Percentiles rank a stretch among this genome's conserved stretches.
phyloP scores from a whole-genome alignment of 2,329 filamentous ascomycete genomes.

The Aspergillus udagawae region DNA sequence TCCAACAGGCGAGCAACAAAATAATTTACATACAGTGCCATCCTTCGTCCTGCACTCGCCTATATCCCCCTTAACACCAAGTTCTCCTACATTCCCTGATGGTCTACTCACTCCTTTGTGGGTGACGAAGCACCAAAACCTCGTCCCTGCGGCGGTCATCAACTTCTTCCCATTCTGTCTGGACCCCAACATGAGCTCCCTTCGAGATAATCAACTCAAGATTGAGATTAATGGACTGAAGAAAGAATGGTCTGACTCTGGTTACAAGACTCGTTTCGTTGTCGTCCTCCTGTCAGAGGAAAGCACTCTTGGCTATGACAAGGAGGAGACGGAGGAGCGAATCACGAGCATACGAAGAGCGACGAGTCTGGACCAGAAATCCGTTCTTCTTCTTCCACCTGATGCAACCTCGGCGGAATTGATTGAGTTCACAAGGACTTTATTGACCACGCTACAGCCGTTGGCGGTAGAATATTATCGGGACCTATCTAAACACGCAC shows the following conservation, averaged over 20 bases:
- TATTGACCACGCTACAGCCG: constrained; percentile 69
- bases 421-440: constrained; percentile 66
- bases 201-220: constrained; percentile 85
- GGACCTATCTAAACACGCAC: constrained; percentile 85
- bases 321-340: constrained; percentile 67
- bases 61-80: constrained; percentile 81
- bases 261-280: constrained; percentile 71
- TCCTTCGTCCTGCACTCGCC: constrained; percentile 75
- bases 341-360: constrained; percentile 73
- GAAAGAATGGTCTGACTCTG: constrained; percentile 54
- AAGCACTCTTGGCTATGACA: constrained; percentile 57
- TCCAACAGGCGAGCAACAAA: constrained; percentile 47
- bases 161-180: constrained; percentile 75
- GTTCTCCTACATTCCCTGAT: constrained; percentile 81
- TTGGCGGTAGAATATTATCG: constrained; percentile 84
- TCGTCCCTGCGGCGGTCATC: constrained; percentile 74
- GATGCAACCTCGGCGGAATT: constrained; percentile 68
- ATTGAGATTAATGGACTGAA: constrained; percentile 78
- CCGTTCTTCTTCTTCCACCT: constrained; percentile 78
- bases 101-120: constrained; percentile 77
- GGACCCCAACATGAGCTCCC: constrained; percentile 67
- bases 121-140: constrained; percentile 82
- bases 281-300: constrained; percentile 75
- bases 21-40: constrained; percentile 42
- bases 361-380: constrained; percentile 77